Conservation (phyloP, 2,329 filamentous ascomycete species). For the Aureobasidium pullulans region DNA sequence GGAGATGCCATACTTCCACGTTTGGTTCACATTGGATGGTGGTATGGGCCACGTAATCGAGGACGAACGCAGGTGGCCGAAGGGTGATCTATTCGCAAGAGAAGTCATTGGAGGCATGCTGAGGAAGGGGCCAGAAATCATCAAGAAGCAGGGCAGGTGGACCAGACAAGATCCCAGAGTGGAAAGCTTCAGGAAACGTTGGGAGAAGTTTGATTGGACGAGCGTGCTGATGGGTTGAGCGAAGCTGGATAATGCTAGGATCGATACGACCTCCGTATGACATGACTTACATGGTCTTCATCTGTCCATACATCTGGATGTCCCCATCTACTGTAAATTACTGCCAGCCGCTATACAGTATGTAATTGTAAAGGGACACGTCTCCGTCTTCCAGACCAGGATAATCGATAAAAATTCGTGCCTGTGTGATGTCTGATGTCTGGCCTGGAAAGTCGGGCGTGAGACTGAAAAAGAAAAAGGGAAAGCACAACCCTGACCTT, state of each 20-base stretch:
- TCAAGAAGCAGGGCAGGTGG: conserved; percentile 90
- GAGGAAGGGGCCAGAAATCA: conserved; percentile 69
- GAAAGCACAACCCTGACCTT: not conserved
- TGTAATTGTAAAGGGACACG: no score
- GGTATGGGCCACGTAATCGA: conserved; percentile 90
- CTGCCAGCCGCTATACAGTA: no score
- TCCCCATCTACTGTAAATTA: no score
- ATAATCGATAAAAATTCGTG: no score
- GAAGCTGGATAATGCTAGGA: not conserved
- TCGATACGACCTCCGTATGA: no score
- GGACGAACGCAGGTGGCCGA: conserved; percentile 76
- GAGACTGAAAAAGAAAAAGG: no score
- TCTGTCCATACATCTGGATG: no score
- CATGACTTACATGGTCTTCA: no score
- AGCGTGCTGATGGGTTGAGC: conserved; percentile 39
- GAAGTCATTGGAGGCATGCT: conserved; percentile 91
- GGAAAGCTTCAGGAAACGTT: conserved; percentile 73
- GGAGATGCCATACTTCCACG: conserved; percentile 98
- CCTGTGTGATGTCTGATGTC: no score
- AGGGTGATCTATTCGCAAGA: conserved; percentile 83
- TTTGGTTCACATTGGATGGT: conserved; percentile 88
- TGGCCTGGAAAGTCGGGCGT: no score
- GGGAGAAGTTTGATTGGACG: conserved; percentile 92
- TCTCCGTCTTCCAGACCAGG: no score
- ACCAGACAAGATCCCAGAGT: conserved; percentile 58